Conservation (phyloP, 495 filamentous ascomycete species). For the Usnea hakonensis region DNA sequence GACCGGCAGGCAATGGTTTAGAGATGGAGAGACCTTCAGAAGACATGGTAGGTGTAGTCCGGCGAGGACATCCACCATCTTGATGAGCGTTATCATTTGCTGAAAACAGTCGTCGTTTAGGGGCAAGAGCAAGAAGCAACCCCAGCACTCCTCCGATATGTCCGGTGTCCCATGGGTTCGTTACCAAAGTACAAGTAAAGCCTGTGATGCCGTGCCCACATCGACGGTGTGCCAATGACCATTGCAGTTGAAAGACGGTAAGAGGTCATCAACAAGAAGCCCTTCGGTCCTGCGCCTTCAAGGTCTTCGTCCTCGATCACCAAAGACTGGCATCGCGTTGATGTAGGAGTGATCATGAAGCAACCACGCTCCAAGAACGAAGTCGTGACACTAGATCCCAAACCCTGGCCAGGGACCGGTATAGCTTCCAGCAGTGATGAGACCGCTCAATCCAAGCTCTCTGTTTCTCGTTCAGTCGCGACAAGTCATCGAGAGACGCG, state of each 20-base stretch:
- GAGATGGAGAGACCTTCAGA: no score
- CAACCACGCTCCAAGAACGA: not conserved
- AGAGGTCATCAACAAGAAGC: not conserved
- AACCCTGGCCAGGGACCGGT: not conserved
- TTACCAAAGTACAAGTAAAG: no score
- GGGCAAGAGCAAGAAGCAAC: no score
- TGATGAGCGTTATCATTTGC: no score
- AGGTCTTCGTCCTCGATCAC: not conserved
- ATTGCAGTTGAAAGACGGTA: not conserved
- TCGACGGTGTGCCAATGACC: not conserved
- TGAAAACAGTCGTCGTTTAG: no score
- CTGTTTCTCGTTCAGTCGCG: not conserved
- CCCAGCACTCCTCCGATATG: no score
- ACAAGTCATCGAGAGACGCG: not conserved
- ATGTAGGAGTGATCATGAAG: not conserved
- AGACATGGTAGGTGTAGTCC: no score
- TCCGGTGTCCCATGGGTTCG: no score
- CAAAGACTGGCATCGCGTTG: not conserved
- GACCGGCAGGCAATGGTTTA: no score
- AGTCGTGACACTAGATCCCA: not conserved
- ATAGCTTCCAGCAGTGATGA: not conserved
- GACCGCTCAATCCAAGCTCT: not conserved
- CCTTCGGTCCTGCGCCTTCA: not conserved
- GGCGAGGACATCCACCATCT: no score
- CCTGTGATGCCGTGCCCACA: no score